phyloP scores from a whole-genome alignment of 805 yeast genomes.

The Barnettozyma salicaria region DNA sequence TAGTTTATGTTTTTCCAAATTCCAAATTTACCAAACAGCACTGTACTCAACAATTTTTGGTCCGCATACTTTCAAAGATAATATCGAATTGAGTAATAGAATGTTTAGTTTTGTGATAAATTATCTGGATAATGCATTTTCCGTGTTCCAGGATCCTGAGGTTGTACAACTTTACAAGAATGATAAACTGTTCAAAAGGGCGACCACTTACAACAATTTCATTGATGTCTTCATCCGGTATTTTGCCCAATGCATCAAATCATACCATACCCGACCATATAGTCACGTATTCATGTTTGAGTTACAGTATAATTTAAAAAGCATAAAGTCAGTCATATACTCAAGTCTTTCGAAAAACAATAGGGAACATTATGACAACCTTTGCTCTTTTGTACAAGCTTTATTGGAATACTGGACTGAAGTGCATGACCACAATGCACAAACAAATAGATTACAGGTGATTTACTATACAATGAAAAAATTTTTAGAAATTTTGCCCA shows the following conservation, averaged over 20 bases:
- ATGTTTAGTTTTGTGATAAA: constrained; percentile 19
- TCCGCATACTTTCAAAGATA: constrained; percentile 20
- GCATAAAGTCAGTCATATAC: constrained; percentile 16
- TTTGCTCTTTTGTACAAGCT: constrained; percentile 13
- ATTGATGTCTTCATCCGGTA: constrained; percentile 22
- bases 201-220: constrained; percentile 17
- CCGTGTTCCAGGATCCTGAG: constrained; percentile 15
- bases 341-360: constrained; percentile 11
- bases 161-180: constrained; percentile 9
- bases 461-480: constrained; percentile 24
- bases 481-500: constrained; percentile 20
- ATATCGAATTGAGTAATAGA: constrained; percentile 18
- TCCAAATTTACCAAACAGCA: constrained; percentile 23
- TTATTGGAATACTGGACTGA: constrained; percentile 17
- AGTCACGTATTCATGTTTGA: constrained; percentile 26
- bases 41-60: constrained; percentile 21
- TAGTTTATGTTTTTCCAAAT: constrained; percentile 21
- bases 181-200: constrained; percentile 15
- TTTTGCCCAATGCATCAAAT: constrained; percentile 28
- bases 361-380: constrained; percentile 14
- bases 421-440: constrained; percentile 2
- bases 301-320: constrained; percentile 21
- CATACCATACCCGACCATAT: constrained; percentile 30
- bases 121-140: constrained; percentile 20
- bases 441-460: constrained; percentile 22